These are phyloP conservation scores for Sporothrix inflata DNA, from an alignment of 2,329 filamentous ascomycete genomes.

Conservation along the genomic window DNA sequence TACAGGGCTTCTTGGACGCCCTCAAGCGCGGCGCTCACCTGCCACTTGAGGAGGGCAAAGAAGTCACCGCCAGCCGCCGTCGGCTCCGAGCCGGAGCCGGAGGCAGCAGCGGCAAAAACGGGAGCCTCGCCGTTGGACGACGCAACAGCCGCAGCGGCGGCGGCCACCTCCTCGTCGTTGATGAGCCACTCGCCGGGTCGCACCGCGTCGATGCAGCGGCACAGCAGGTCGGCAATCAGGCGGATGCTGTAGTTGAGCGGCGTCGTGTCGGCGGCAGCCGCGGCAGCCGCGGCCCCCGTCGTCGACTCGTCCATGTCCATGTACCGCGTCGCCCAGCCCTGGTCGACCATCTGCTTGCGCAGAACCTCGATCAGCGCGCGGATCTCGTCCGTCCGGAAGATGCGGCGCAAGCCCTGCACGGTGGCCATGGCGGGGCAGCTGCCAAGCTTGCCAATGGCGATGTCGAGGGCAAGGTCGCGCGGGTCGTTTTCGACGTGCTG, in stretches of 20 bases:
- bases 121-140: not conserved
- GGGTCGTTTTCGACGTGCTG: slow-evolving; percentile 62
- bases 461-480: slow-evolving; percentile 65
- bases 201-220: slow-evolving; percentile 74
- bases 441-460: slow-evolving; percentile 71
- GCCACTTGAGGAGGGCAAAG: slow-evolving; percentile 65
- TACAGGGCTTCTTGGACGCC: slow-evolving; percentile 70
- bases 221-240: slow-evolving; percentile 71
- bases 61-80: slow-evolving; percentile 54
- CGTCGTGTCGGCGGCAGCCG: slow-evolving; percentile 49
- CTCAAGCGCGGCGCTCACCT: slow-evolving; percentile 72
- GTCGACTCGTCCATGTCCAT: slow-evolving; percentile 56
- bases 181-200: slow-evolving; percentile 75
- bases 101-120: not conserved
- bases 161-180: slow-evolving; percentile 57
- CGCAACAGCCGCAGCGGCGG: not conserved
- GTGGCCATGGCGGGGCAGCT: slow-evolving; percentile 64
- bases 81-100: not conserved
- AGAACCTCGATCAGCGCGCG: slow-evolving; percentile 73
- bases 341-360: slow-evolving; percentile 71
- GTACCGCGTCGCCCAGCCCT: slow-evolving; percentile 76
- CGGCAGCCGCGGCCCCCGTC: slow-evolving; percentile 8
- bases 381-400: slow-evolving; percentile 68
- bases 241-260: slow-evolving; percentile 70
- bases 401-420: slow-evolving; percentile 64